Base-by-base conservation (phyloP, 2,329 filamentous ascomycete genomes). In the Fusarium sp. region DNA sequence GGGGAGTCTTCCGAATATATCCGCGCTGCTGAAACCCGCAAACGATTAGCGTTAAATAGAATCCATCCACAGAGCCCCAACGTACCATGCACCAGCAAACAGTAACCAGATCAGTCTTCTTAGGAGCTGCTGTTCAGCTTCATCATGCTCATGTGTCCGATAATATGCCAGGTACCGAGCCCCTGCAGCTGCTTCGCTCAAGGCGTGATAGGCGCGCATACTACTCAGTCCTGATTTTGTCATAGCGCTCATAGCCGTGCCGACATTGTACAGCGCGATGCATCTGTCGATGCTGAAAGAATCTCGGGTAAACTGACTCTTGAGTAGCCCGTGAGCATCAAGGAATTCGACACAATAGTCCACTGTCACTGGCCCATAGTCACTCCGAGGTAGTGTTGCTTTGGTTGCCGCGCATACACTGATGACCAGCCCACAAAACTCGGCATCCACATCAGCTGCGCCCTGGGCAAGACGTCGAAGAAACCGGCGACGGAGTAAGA, bases 211-310 rank as follows among this genome's bases (percentile, higher is more conserved):
- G 40, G 70, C 60, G 11, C 63, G 62, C 50, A 73, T 69, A 4
- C 69, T 60, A 1, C 64, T 48, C 13, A 64, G 15, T 0, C 69
- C 69, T 2, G 58, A 50, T 2, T 69, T 56, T 0, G 53, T 31
- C 2, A 62, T 43, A 2, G 71, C 67, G 10, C 62, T 47, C 9
- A 74, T 58, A 1, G 77, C 72, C 2, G 58, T 70, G 5, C 75
- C 73, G 6, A 80, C 54, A 35, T 80, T 78, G 50, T 80, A 80
- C 68, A 77, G 75, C 21, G 77, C 74, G 18, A 78, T 72, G 59
- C 77, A 78, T 67, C 76, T 79, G 43, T 80, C 77, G 1, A 79
- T 54, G 4, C 72, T 73, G 43, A 76, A 79, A 0, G 55, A 42
- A 1, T 69, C 47, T 11, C 56, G 54, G 0, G 52, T 31, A 14